Base-by-base conservation (phyloP, 176 grass and related monocot genomes). In the barley (Hordeum vulgare) region DNA sequence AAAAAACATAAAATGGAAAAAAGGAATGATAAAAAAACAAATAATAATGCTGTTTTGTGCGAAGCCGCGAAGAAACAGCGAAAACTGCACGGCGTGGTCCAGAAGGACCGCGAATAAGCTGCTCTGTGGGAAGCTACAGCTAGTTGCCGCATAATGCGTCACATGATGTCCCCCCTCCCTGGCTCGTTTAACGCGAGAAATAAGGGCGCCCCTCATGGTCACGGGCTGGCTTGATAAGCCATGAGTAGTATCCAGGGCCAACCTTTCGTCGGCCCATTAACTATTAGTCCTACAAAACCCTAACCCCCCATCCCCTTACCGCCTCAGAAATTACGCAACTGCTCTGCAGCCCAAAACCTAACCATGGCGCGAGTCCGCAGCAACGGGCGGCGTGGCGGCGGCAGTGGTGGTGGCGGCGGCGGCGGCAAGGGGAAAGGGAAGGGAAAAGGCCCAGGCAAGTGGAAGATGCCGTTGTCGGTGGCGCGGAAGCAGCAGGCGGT, bases 401-500 rank as follows among this genome's bases (percentile, higher is more conserved):
- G 78, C 79, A 11, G 88, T 31, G 75, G 68, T 13, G 66, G 74
- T 17, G 76, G 33, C 42, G 12, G 77, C 62, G 9, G 88, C 60
- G 35, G 82, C 37, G 49, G 81, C 17, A 67, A 76, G 71, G 5
- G 81, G 25, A 49, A 53, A 11, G 81, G 82, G 61, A 11, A 56
- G 23, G 80, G 66, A 17, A 82, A 79, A 17, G 60, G 11, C 24
- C 70, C 41, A 14, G 45, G 70, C 37, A 76, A 36, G 14, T 54
- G 78, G 49, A 91, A 89, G 68, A 59, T 88, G 20, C 77, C 89
- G 1, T 81, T 76, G 61, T 68, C 66, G n/a, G 78, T 75, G n/a
- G 78, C 54, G 66, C 87, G 90, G 84, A 98, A 98, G 54, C 91
- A 95, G 89, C 80, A 85, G 83, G 86, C 81, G 0, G 71, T 69